These are phyloP conservation scores for Helicostylum pulchrum DNA, from an alignment of 192 early-diverging fungal species.

Conservation along the genomic window DNA sequence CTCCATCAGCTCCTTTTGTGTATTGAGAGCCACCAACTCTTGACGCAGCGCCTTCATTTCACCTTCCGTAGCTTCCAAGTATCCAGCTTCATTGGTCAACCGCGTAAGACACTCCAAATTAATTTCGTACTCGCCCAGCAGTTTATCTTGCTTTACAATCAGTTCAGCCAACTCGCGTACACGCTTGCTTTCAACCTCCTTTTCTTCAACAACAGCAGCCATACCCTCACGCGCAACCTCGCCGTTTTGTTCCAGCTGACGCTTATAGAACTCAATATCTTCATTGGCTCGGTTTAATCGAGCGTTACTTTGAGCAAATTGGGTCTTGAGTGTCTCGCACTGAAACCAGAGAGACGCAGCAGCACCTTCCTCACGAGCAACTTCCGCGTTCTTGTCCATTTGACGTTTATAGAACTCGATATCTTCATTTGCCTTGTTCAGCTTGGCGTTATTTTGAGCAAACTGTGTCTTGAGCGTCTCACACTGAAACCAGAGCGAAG, in stretches of 20 bases:
- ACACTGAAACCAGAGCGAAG: not conserved
- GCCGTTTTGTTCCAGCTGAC: constrained; percentile 2
- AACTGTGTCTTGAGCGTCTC: not conserved
- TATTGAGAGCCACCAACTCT: not conserved
- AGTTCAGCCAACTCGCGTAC: constrained; percentile 18
- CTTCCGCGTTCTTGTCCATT: not conserved
- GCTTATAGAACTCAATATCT: constrained; percentile 13
- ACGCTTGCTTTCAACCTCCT: not conserved
- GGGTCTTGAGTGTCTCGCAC: constrained; percentile 2
- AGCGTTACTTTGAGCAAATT: constrained; percentile 2
- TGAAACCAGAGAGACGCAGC: constrained; percentile 13
- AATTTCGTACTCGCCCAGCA: constrained; percentile 13
- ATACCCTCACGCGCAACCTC: not conserved
- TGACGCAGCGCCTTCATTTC: constrained; percentile 10
- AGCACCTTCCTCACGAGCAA: not conserved
- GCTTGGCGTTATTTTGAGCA: not conserved
- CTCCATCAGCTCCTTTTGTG: constrained; percentile 8
- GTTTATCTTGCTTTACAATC: constrained; percentile 15
- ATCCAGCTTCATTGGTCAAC: constrained; percentile 11
- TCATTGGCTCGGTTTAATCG: not conserved
- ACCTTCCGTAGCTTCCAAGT: not conserved
- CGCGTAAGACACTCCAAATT: constrained; percentile 2
- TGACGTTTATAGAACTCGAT: not conserved
- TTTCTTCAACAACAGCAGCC: constrained; percentile 4
- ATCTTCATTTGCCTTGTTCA: not conserved